Base-by-base conservation (phyloP, 2,329 filamentous ascomycete species). In the Magnaporthiopsis incrustans region DNA sequence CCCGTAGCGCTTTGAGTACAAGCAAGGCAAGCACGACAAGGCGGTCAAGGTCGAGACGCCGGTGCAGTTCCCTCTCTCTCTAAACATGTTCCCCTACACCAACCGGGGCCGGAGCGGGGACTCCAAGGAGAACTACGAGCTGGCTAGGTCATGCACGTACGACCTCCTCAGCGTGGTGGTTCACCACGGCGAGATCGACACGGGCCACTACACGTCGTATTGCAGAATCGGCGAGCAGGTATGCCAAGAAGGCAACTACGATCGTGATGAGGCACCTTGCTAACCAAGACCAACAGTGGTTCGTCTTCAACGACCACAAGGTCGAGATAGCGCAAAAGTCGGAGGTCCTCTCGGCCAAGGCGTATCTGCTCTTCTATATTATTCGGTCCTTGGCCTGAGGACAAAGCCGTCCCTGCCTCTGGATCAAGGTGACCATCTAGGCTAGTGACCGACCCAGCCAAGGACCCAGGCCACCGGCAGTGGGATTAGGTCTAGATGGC, bases 271-370 rank as follows among this genome's bases (percentile, higher is more conserved):
- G 50, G 32, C 33, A 33, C 11, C 3, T 57, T 5, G 32, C 63
- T 67, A 57, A 70, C 67, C 10, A 35, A 57, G 15, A 26, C 30
- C 73, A 66, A 22, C 68, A 96, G 83, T 98, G 94, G 94, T 96
- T 97, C 75, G 87, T 91, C 64, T 97, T 97, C 77, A 96, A 98
- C 72, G 94, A 98, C 73, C 93, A 95, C 74, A 92, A 92, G 73
- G 94, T 98, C 30, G 91, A 93, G 66, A 73, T 93, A 64, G 94
- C 91, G 2, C 86, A 86, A 60, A 89, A 95, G 72, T 90, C 89
- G 6, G 91, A 97, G 66, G 94, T 98, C 3, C 81, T 98, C 57
- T 85, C 84, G 35, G 91, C 91, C 18, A 89, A 97, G 74, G 92
- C 94, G 0, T 98, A 97, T 75, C 80, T 98, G 65, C 79, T 98